These are phyloP conservation scores for Ogataea henricii DNA, from an alignment of 805 yeast species.

Conservation along the genomic window DNA sequence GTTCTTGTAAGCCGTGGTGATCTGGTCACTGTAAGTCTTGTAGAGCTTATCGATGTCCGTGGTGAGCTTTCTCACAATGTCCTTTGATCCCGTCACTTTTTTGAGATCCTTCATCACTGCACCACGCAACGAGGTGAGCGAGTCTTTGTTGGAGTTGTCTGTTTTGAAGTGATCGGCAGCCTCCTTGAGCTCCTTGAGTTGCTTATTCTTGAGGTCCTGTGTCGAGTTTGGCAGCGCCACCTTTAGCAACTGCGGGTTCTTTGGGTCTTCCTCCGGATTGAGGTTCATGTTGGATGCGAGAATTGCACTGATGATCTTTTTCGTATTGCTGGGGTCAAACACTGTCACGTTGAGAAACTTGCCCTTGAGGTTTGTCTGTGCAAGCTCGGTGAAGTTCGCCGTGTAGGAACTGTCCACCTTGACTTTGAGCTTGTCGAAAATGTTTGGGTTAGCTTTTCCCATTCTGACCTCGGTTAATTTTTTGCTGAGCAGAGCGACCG, in stretches of 20 bases:
- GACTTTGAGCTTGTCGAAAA: conserved; percentile 63
- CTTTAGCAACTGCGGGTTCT: conserved; percentile 70
- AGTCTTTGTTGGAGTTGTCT: conserved; percentile 44
- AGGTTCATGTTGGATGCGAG: conserved; percentile 68
- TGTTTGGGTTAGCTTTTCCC: conserved; percentile 67
- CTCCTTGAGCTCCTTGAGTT: conserved; percentile 64
- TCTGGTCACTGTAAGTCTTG: conserved; percentile 60
- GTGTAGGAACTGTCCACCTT: conserved; percentile 47
- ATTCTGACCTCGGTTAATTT: conserved; percentile 62
- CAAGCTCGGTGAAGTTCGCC: conserved; percentile 58
- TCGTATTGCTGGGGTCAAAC: conserved; percentile 76
- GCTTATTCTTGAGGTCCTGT: conserved; percentile 58
- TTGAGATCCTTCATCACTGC: conserved; percentile 58
- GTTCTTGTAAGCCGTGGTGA: conserved; percentile 55
- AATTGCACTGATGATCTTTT: conserved; percentile 69
- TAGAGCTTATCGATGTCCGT: conserved; percentile 69
- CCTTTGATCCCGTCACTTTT: conserved; percentile 48
- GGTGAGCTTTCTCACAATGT: conserved; percentile 53
- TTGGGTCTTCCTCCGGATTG: conserved; percentile 77
- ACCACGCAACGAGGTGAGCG: conserved; percentile 60
- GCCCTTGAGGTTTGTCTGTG: conserved; percentile 72
- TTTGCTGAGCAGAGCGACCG: conserved; percentile 55
- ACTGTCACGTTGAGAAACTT: conserved; percentile 75
- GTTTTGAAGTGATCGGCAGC: conserved; percentile 63
- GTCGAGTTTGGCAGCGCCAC: conserved; percentile 77